Percentiles rank a stretch among this genome's conserved stretches.
Conservation (phyloP, 1,284 basidiomycete genomes). For the Austroboletus rostrupii region DNA sequence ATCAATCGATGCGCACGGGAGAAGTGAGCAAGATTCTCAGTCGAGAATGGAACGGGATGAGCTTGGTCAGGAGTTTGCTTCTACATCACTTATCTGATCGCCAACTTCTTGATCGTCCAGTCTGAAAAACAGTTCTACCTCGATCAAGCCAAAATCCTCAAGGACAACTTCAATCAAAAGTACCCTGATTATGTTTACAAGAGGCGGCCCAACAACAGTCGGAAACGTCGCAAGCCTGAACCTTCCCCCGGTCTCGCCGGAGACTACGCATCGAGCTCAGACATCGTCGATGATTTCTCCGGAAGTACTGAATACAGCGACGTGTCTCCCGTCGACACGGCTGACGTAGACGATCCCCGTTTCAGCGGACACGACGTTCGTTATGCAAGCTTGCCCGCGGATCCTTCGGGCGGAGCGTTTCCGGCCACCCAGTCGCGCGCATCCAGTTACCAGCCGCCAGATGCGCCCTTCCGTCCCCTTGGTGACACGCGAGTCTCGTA, state of each 20-base stretch:
- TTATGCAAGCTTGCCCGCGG: slow-evolving; percentile 24
- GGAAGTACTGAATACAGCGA: slow-evolving; percentile 26
- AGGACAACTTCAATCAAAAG: slow-evolving; percentile 78
- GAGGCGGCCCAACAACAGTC: slow-evolving; percentile 77
- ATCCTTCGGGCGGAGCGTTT: slow-evolving; percentile 19
- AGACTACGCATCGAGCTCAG: slow-evolving; percentile 22
- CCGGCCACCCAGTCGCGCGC: slow-evolving; percentile 16
- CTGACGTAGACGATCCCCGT: slow-evolving; percentile 22
- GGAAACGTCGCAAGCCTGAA: slow-evolving; percentile 62
- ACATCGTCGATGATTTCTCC: slow-evolving; percentile 24
- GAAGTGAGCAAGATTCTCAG: slow-evolving; percentile 81
- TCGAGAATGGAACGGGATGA: slow-evolving; percentile 77
- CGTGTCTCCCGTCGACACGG: slow-evolving; percentile 29
- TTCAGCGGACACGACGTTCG: slow-evolving; percentile 18
- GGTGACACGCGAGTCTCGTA: slow-evolving; percentile 29
- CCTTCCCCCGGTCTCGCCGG: slow-evolving; percentile 17
- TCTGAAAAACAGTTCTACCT: slow-evolving; percentile 80
- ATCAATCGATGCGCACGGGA: slow-evolving; percentile 80
- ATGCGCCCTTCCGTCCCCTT: slow-evolving; percentile 23
- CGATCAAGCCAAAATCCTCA: slow-evolving; percentile 76
- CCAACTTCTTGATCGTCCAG: slow-evolving; percentile 35
- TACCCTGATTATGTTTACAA: slow-evolving; percentile 86
- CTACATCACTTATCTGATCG: slow-evolving; percentile 17
- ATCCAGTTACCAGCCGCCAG: slow-evolving; percentile 27
- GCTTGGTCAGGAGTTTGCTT: slow-evolving; percentile 43